Evolutionary conservation across 192 early-diverging fungal genomes (phyloP).

Genomic region (Coemansia umbellata): DNA sequence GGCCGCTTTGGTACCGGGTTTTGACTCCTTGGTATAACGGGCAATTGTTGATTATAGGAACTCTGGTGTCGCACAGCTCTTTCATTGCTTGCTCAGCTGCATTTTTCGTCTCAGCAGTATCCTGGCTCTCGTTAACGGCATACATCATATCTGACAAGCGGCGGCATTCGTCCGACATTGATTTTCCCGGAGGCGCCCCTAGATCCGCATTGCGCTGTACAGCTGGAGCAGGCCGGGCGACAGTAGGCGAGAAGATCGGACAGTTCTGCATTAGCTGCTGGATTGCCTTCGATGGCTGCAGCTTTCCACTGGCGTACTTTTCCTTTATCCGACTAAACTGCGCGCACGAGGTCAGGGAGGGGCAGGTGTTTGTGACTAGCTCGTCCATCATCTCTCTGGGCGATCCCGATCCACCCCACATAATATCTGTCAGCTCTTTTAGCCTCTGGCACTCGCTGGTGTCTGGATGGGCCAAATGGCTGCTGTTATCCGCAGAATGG

Average conservation of each 20-base stretch:
- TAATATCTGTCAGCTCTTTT: slow-evolving; percentile 10
- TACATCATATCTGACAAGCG: slow-evolving; percentile 45
- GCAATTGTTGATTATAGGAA: slow-evolving; percentile 47
- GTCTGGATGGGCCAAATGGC: slow-evolving; percentile 5
- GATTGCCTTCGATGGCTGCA: slow-evolving; percentile 30
- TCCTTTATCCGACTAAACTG: slow-evolving; percentile 21
- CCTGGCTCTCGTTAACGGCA: slow-evolving; percentile 15
- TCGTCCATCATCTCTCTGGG: slow-evolving; percentile 33
- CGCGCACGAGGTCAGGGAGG: slow-evolving; percentile 31
- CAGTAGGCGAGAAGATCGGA: slow-evolving; percentile 29
- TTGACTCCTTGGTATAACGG: slow-evolving; percentile 44
- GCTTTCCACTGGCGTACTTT: slow-evolving; percentile 16
- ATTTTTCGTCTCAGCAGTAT: not conserved
- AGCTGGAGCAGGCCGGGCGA: slow-evolving; percentile 1
- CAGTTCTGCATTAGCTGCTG: slow-evolving; percentile 27
- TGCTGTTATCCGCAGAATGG: not conserved
- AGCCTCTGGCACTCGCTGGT: slow-evolving; percentile 16
- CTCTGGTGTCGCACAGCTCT: slow-evolving; percentile 27
- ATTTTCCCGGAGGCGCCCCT: slow-evolving; percentile 25
- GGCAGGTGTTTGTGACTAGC: slow-evolving; percentile 22
- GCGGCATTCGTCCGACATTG: slow-evolving; percentile 50
- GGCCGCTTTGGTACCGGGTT: slow-evolving; percentile 26
- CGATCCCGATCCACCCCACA: slow-evolving; percentile 16
- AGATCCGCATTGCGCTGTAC: not conserved
- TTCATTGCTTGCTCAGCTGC: slow-evolving; percentile 27